Evolutionary conservation across 257 asterid species (phyloP), one percentile per base, ranked within the genome.

Genomic region (Leonotis leonurus): DNA sequence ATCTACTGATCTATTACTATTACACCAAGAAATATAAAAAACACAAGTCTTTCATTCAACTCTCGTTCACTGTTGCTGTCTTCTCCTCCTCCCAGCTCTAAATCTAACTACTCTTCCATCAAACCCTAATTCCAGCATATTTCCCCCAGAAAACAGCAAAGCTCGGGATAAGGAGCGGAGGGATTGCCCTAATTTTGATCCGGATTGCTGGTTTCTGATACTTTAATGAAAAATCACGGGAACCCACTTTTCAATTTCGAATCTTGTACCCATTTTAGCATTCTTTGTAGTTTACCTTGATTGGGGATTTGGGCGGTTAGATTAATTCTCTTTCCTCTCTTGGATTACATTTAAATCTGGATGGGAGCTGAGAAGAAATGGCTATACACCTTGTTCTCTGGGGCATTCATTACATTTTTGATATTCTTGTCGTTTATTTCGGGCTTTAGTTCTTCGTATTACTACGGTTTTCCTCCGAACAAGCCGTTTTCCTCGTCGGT

Each of bases 321-420:
- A 43, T 45, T 53, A 13, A 8, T 25, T 14, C 39, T 2, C 12
- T 13, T 11, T 41, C 29, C 32, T 25, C 8, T 45, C 8, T 54
- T 13, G 27, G 26, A 62, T 32, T 54, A 3, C 72, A 41, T 67
- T 69, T 56, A 62, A 73, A 73, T 77, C 73, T 52, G 48, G 35
- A 83, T 83, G 88, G 97, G 91, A 80, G 84, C 95, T 75, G 99
- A 87, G 63, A 85, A 80, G 85, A 93, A 84, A 81, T 93, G 97
- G 99, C 80, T 93, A 25, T 89, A 77, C 75, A 86, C 93, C 75
- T 95, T 93, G 39, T 89, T 93, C 64, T 80, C 81, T 26, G 99
- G 94, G 41, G 91, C 97, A 10, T 89, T 89, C 67, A 62, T 89
- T 51, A 87, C 97, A 24, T 74, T 83, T 24, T 78, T 93, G 59